A percentile compares a stretch with the other conserved stretches of the same genome.
These are phyloP conservation scores for Coccinonectria pachysandricola DNA, from an alignment of 2,329 filamentous ascomycete genomes.

Conservation along the genomic window DNA sequence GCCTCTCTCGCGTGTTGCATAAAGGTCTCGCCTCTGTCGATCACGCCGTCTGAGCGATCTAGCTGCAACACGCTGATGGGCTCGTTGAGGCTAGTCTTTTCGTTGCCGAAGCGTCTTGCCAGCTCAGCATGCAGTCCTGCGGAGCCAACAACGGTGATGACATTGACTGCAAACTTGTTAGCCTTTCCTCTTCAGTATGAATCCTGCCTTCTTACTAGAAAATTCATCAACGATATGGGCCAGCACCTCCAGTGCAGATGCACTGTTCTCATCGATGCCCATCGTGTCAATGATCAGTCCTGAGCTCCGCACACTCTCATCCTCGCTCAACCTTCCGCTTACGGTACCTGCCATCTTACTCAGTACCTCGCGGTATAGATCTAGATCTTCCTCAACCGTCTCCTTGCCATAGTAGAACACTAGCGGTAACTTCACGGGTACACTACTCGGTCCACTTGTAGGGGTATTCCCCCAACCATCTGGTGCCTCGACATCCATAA, in stretches of 20 bases:
- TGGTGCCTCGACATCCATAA: constrained; percentile 71
- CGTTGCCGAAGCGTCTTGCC: constrained; percentile 51
- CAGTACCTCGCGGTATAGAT: constrained; percentile 62
- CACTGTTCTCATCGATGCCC: constrained; percentile 55
- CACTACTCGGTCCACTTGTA: constrained; percentile 76
- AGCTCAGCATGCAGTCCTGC: constrained; percentile 68
- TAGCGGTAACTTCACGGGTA: constrained; percentile 85
- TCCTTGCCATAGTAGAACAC: constrained; percentile 79
- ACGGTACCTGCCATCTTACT: constrained; percentile 71
- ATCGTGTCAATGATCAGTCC: constrained; percentile 84
- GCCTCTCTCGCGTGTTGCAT: constrained; percentile 65
- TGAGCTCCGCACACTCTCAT: constrained; percentile 56
- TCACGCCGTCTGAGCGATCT: constrained; percentile 77
- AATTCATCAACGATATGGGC: constrained; percentile 59
- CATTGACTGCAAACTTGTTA: constrained; percentile 46
- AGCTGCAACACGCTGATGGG: constrained; percentile 65
- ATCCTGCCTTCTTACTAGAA: constrained; percentile 37
- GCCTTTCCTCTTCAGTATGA: no score
- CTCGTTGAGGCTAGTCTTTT: constrained; percentile 51
- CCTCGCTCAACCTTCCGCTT: constrained; percentile 66
- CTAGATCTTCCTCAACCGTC: constrained; percentile 60
- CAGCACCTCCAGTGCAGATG: constrained; percentile 63
- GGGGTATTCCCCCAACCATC: constrained; percentile 85
- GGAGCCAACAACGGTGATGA: constrained; percentile 74
- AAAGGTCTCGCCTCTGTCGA: constrained; percentile 62